Evolutionary conservation across 2,329 filamentous ascomycete species (phyloP).

Genomic region (Colletotrichum sp.): DNA sequence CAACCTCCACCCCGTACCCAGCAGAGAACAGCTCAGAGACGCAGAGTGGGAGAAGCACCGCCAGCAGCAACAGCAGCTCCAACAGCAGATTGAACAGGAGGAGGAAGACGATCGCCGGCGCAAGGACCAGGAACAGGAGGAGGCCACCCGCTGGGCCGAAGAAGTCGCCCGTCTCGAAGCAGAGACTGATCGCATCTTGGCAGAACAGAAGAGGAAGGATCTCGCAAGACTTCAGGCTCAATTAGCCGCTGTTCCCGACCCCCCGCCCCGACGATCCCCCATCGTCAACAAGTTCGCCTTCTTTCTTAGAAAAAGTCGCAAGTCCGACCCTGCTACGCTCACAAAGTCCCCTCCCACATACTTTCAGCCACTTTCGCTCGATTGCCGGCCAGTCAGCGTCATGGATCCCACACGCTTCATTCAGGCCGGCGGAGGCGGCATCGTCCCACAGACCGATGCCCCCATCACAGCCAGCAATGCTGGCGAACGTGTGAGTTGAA

Average conservation of each 20-base stretch:
- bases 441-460: slow-evolving; percentile 67
- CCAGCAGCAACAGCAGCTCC: background rate
- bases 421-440: slow-evolving; percentile 49
- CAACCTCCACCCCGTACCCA: background rate
- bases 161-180: slow-evolving; percentile 48
- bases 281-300: slow-evolving; percentile 55
- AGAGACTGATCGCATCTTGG: slow-evolving; percentile 52
- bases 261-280: slow-evolving; percentile 41
- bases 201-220: slow-evolving; percentile 55
- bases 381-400: slow-evolving; percentile 7
- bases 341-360: slow-evolving; percentile 8
- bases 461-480: slow-evolving; percentile 83
- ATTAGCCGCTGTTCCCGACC: slow-evolving; percentile 39
- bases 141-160: slow-evolving; percentile 36
- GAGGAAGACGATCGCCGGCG: slow-evolving; percentile 3
- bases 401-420: slow-evolving; percentile 35
- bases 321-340: slow-evolving; percentile 35
- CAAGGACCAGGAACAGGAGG: slow-evolving; percentile 24
- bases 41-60: background rate
- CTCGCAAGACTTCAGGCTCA: slow-evolving; percentile 49
- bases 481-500: slow-evolving; percentile 69
- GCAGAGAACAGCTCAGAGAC: background rate
- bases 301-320: slow-evolving; percentile 44
- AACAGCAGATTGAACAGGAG: slow-evolving; percentile 11
- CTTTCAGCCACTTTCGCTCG: slow-evolving; percentile 8